These are phyloP conservation scores for Trichosporon faecale DNA, from an alignment of 1,284 basidiomycete species.

Conservation along the genomic window DNA sequence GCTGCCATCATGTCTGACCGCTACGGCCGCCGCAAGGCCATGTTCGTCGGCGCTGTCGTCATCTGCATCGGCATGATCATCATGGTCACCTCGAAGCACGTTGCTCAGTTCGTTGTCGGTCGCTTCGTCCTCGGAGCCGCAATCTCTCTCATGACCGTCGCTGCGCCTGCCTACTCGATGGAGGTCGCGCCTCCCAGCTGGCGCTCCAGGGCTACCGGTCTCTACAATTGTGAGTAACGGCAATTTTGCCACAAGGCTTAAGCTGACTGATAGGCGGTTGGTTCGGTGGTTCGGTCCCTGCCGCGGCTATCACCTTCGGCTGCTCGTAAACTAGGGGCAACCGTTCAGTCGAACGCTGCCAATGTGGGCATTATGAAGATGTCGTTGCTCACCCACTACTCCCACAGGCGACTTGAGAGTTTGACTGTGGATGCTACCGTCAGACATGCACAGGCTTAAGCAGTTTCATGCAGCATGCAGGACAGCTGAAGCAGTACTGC, in stretches of 20 bases:
- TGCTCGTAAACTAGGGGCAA: too few relatives aligned
- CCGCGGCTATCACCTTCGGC: slow-evolving; percentile 45
- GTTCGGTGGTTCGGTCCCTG: slow-evolving; percentile 30
- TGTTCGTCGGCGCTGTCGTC: slow-evolving; percentile 54
- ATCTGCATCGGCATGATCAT: slow-evolving; percentile 53
- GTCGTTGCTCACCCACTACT: too few relatives aligned
- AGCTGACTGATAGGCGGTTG: slow-evolving; percentile 5
- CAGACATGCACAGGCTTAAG: too few relatives aligned
- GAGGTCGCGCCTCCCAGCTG: slow-evolving; percentile 63
- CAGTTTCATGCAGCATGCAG: too few relatives aligned
- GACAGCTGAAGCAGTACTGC: too few relatives aligned
- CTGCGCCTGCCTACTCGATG: slow-evolving; percentile 57
- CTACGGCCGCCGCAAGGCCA: slow-evolving; percentile 58
- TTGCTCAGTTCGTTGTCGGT: slow-evolving; percentile 45
- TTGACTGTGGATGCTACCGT: too few relatives aligned
- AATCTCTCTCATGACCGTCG: slow-evolving; percentile 52
- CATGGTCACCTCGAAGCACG: slow-evolving; percentile 29
- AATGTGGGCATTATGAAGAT: too few relatives aligned
- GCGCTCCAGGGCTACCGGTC: slow-evolving; percentile 60
- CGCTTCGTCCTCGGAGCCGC: slow-evolving; percentile 52
- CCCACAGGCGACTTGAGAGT: too few relatives aligned
- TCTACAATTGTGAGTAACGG: slow-evolving; percentile 46
- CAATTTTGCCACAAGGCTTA: neutral
- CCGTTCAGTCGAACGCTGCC: too few relatives aligned
- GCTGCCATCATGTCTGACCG: slow-evolving; percentile 43